These are phyloP conservation scores for Colletotrichum cereale DNA, from an alignment of 2,329 filamentous ascomycete genomes.

Conservation along the genomic window DNA sequence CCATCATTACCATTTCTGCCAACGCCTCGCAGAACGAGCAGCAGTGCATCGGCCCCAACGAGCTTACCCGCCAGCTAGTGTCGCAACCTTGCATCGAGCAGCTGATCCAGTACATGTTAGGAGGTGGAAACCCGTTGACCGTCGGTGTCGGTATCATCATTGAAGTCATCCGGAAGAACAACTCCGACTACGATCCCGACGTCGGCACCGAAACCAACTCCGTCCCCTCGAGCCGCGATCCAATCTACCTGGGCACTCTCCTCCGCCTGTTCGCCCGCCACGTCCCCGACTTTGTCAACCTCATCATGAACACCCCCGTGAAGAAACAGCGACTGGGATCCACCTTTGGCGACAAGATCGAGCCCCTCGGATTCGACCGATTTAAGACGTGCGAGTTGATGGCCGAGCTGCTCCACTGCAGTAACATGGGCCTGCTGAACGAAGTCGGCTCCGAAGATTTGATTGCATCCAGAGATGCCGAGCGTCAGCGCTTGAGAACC, in stretches of 20 bases:
- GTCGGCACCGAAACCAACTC: slow-evolving; percentile 84
- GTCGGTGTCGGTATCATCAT: slow-evolving; percentile 98
- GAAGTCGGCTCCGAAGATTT: slow-evolving; percentile 91
- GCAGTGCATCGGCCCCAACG: slow-evolving; percentile 98
- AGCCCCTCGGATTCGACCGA: slow-evolving; percentile 94
- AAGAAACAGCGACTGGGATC: slow-evolving; percentile 82
- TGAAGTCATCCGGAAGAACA: slow-evolving; percentile 99
- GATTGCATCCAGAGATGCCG: slow-evolving; percentile 81
- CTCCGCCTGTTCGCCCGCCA: slow-evolving; percentile 90
- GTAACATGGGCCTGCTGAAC: slow-evolving; percentile 97
- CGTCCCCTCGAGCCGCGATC: slow-evolving; percentile 86
- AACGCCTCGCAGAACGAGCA: slow-evolving; percentile 98
- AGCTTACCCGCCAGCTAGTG: slow-evolving; percentile 93
- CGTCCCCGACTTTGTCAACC: slow-evolving; percentile 92
- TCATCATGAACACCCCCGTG: slow-evolving; percentile 84
- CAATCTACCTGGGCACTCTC: slow-evolving; percentile 93
- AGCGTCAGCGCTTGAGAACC: slow-evolving; percentile 82
- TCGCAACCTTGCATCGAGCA: slow-evolving; percentile 85
- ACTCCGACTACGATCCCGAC: slow-evolving; percentile 97
- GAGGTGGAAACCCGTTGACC: slow-evolving; percentile 92
- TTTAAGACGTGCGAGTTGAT: slow-evolving; percentile 99
- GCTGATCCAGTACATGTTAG: slow-evolving; percentile 91
- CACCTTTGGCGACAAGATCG: slow-evolving; percentile 90
- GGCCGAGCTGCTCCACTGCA: slow-evolving; percentile 97
- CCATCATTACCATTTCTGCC: slow-evolving; percentile 98